Percentiles rank a stretch among this genome's conserved stretches.
Conservation (phyloP, 352 stramenopile genomes). For the Globisporangium rhizosaccharum region DNA sequence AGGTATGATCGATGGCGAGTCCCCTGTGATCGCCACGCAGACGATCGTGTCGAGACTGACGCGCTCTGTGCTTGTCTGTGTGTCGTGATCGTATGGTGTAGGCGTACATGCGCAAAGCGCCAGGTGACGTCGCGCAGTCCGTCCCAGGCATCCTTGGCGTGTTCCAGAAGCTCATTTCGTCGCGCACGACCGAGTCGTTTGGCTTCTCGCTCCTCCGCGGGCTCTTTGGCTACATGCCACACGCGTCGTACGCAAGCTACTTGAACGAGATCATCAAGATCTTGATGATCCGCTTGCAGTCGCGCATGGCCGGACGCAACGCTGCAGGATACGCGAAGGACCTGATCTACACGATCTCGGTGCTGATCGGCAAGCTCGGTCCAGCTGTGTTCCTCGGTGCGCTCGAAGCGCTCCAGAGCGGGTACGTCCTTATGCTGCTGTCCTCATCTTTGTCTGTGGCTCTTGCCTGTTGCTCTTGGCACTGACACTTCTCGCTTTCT, state of each 20-base stretch:
- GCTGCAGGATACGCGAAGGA: constrained; percentile 77
- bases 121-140: constrained; percentile 79
- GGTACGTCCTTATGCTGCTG: constrained; percentile 35
- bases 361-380: constrained; percentile 88
- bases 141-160: constrained; percentile 91
- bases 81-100: constrained; percentile 11
- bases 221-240: constrained; percentile 87
- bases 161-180: constrained; percentile 98
- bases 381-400: constrained; percentile 67
- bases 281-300: constrained; percentile 92
- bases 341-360: constrained; percentile 87
- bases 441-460: constrained; percentile 10
- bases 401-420: constrained; percentile 85
- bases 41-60: background rate
- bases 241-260: constrained; percentile 61
- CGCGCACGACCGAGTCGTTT: constrained; percentile 88
- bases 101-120: constrained; percentile 95
- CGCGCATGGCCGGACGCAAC: constrained; percentile 87
- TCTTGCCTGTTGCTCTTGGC: background rate
- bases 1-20: constrained; percentile 24
- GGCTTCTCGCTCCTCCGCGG: constrained; percentile 91
- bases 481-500: constrained; percentile 20
- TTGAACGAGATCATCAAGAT: constrained; percentile 93
- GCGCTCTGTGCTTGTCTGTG: background rate
- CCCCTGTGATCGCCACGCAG: background rate